phyloP scores from a whole-genome alignment of 2,329 filamentous ascomycete species.

The Tolypocladium sp. region DNA sequence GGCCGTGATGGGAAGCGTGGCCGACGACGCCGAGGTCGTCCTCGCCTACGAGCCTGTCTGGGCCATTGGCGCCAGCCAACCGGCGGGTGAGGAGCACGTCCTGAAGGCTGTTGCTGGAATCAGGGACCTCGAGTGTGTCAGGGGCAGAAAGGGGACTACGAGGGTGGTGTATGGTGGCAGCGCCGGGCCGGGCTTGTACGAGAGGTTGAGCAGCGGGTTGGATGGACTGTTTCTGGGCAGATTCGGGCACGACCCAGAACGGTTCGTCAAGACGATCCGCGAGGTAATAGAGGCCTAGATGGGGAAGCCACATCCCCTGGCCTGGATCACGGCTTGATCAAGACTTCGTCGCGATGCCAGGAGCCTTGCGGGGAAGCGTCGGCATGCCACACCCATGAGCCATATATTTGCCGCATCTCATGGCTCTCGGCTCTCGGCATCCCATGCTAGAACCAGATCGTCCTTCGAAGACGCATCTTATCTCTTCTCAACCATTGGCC shows the following conservation, averaged over 20 bases:
- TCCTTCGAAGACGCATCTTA: background rate
- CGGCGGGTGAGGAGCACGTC: slow-evolving; percentile 65
- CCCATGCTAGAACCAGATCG: background rate
- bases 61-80: slow-evolving; percentile 70
- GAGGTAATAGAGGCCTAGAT: slow-evolving; percentile 50
- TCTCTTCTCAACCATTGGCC: background rate
- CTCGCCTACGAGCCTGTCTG: slow-evolving; percentile 84
- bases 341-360: background rate
- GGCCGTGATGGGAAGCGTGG: slow-evolving; percentile 51
- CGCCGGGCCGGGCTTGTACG: slow-evolving; percentile 70
- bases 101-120: slow-evolving; percentile 59
- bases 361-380: background rate
- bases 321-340: background rate
- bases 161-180: slow-evolving; percentile 77
- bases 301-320: background rate
- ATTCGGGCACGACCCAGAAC: slow-evolving; percentile 69
- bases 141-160: slow-evolving; percentile 43
- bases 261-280: slow-evolving; percentile 60
- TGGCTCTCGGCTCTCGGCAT: background rate
- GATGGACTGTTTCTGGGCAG: slow-evolving; percentile 76
- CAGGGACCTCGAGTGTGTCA: slow-evolving; percentile 41
- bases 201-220: slow-evolving; percentile 55
- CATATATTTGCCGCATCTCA: background rate
- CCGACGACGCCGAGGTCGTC: slow-evolving; percentile 57
- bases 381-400: background rate